These are phyloP conservation scores for Penicillium roqueforti DNA, from an alignment of 495 filamentous ascomycete genomes.

Conservation along the genomic window DNA sequence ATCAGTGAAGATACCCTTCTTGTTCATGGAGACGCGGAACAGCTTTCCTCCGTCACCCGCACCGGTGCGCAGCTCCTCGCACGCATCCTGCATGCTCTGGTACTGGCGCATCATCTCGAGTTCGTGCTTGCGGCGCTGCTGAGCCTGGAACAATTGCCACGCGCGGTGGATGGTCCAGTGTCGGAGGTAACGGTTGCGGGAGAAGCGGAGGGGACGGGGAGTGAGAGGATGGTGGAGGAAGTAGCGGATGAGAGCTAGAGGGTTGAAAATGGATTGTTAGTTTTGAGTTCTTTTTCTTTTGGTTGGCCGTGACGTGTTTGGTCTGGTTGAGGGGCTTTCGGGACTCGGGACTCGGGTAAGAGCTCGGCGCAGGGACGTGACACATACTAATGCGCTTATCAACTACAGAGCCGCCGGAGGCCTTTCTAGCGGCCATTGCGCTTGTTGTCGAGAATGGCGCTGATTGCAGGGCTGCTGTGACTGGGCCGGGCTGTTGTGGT, in stretches of 20 bases:
- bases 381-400: conserved; percentile 50
- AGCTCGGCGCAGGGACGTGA: background rate
- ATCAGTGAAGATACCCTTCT: conserved; percentile 66
- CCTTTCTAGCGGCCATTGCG: conserved; percentile 34
- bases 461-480: conserved; percentile 31
- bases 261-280: background rate
- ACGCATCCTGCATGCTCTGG: conserved; percentile 72
- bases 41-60: conserved; percentile 71
- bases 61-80: conserved; percentile 72
- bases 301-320: background rate
- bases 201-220: conserved; percentile 79
- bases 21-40: conserved; percentile 80
- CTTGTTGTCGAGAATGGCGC: conserved; percentile 44
- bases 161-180: conserved; percentile 99
- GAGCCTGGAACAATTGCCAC: conserved; percentile 68
- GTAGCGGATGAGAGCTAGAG: conserved; percentile 58
- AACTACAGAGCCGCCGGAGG: conserved; percentile 10
- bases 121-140: conserved; percentile 56
- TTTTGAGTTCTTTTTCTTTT: background rate
- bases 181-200: conserved; percentile 79
- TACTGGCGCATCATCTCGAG: conserved; percentile 68
- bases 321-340: background rate
- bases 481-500: conserved; percentile 25
- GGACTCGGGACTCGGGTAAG: conserved; percentile 9
- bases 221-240: conserved; percentile 60